Evolutionary conservation across 2,329 filamentous ascomycete species (phyloP).

Genomic region (Aschersonia sp.): DNA sequence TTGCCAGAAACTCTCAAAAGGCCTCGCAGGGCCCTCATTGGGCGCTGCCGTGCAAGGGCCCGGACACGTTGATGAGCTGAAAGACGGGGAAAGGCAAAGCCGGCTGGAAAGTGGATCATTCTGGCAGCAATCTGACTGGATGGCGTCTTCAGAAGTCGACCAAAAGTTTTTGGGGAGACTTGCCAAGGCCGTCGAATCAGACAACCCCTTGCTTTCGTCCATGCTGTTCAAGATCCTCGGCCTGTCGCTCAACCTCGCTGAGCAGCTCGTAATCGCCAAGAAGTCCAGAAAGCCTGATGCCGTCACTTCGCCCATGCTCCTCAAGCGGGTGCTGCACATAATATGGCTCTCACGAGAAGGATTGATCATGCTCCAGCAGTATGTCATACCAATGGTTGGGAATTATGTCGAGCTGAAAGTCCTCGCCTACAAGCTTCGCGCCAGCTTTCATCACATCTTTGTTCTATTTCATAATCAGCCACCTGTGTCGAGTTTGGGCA

Average conservation of each 20-base stretch:
- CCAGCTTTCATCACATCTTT: slow-evolving; percentile 93
- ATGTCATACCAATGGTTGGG: slow-evolving; percentile 72
- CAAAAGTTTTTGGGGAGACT: slow-evolving; percentile 91
- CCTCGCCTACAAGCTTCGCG: slow-evolving; percentile 77
- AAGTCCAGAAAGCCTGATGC: slow-evolving; percentile 72
- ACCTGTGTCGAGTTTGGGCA: slow-evolving; percentile 48
- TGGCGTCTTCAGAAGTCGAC: slow-evolving; percentile 95
- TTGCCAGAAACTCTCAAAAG: background rate
- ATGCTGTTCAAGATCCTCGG: slow-evolving; percentile 87
- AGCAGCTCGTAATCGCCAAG: slow-evolving; percentile 68
- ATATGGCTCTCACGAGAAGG: slow-evolving; percentile 93
- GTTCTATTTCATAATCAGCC: slow-evolving; percentile 92
- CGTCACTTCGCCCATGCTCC: slow-evolving; percentile 61
- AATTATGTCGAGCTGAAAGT: slow-evolving; percentile 75
- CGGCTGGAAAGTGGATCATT: background rate
- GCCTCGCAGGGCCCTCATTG: background rate
- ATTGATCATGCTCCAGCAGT: slow-evolving; percentile 71
- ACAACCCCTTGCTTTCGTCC: slow-evolving; percentile 64
- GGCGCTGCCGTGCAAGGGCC: background rate
- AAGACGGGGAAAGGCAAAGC: background rate
- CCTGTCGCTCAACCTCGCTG: slow-evolving; percentile 74
- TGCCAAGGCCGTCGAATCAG: slow-evolving; percentile 62
- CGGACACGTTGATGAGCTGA: background rate
- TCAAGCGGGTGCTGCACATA: slow-evolving; percentile 76
- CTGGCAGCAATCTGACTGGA: slow-evolving; percentile 22